Evolutionary conservation across 345 rosid species (phyloP), one percentile per base, ranked within the genome.

Genomic region (Eucalyptus cladocalyx): DNA sequence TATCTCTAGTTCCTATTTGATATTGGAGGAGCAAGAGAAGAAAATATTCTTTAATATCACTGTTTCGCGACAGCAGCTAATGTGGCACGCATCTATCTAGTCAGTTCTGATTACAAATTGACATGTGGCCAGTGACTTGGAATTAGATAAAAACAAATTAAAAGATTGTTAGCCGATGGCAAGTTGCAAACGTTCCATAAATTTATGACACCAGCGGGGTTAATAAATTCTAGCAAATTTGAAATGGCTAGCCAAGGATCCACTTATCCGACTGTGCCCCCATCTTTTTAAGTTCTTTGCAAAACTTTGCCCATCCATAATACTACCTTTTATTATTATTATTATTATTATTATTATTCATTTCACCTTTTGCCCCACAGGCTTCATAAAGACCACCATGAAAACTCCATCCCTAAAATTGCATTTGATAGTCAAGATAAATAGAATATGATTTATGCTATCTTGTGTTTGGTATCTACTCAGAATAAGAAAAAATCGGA

Each of bases 401-500:
- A 65, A n/a, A 65, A n/a, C 37, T 65, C 72, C 19, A 30, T 1
- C 19, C 2, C 5, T 30, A 19, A 53, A 51, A 53, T 0, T 18
- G 23, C 0, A 0, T 53, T 53, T 7, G 24, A 7, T 53, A 53
- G 24, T 24, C 0, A 53, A 0, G 24, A 18, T 7, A 53, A 53
- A 53, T 53, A 53, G 9, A 18, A 53, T 18, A 7, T 53, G 2
- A 53, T 18, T 18, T 53, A 51, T 51, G 0, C 0, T 51, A 51
- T 51, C 56, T 7, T 7, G 4, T 0, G 21, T 18, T 18, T 51
- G 9, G 0, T 51, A 9, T 51, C 1, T 53, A 53, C 4, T 53
- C 1, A 18, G 0, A 7, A 53, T 53, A 53, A 18, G 24, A 53
- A 53, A 51, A 18, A 18, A 3, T 53, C 0, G 0, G 0, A 53